Base-by-base conservation (phyloP, 352 stramenopile genomes). In the Phytophthora citricola region DNA sequence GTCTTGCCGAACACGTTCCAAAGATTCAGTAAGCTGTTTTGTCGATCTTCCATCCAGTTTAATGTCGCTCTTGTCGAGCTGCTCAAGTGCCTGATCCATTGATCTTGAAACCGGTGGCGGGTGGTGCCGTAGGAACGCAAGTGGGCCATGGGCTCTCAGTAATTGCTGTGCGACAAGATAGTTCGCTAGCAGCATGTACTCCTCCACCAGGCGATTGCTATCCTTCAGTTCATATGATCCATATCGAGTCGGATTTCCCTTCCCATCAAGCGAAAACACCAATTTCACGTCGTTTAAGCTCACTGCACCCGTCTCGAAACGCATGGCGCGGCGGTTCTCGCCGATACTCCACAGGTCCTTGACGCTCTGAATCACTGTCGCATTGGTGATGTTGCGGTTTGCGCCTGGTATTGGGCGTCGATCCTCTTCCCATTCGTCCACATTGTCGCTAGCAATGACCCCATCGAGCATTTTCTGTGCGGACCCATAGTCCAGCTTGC, bases 141-240 rank as follows among this genome's bases (percentile, higher is more conserved):
- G 51, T n/a, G 85, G 79, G 0, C 87, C 87, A 24, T 94, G 84
- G 22, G 94, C 81, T 20, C 91, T 90, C 40, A 99, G 90, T 11
- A 99, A 78, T 26, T 97, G 86, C 65, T 99, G 91, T 15, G 98
- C 98, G 15, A 99, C 97, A 11, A 99, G 75, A 63, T 97, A 99
- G 69, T 99, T 99, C 5, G 98, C 98, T 27, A 99, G 66, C 5
- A 99, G 81, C 97, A 99, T 99, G 79, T 98, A 99, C 75, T 99
- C 98, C 77, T 99, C 97, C 7, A 99, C 89, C 9, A 98, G 71
- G 5, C 90, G 78, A 66, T 99, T 99, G 34, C 91, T 98, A 70
- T 99, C 91, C 31, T 95, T 92, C 34, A 99, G 92, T 14, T 95
- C 83, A 63, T 99, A 99, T 3, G 84, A 88, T 6, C 83, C 80